A percentile compares a stretch with the other conserved stretches of the same genome.
These are phyloP conservation scores for Handroanthus guayacan DNA, from an alignment of 257 asterid genomes.

Conservation along the genomic window DNA sequence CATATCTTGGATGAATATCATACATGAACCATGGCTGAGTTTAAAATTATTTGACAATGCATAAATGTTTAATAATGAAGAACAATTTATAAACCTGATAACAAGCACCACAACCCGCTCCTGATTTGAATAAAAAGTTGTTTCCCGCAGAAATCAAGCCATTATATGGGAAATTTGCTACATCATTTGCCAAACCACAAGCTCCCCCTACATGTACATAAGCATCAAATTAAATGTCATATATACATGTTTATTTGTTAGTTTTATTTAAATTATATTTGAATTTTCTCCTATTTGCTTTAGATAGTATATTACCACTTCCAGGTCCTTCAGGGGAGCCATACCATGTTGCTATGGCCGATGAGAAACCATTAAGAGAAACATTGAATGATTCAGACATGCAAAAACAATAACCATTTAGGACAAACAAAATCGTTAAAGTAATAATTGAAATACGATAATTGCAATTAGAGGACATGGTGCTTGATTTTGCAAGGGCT, in stretches of 20 bases:
- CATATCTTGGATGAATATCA: too few species aligned
- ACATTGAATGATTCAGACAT: background rate
- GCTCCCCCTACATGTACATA: conserved; percentile 45
- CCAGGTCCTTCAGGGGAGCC: conserved; percentile 19
- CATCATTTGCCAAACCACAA: conserved; percentile 46
- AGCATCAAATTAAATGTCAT: conserved; percentile 12
- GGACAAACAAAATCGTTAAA: background rate
- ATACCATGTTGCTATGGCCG: conserved; percentile 28
- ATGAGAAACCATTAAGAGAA: background rate
- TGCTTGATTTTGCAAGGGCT: background rate
- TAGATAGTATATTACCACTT: conserved; percentile 18
- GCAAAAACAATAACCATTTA: background rate
- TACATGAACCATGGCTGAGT: too few species aligned
- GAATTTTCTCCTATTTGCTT: background rate
- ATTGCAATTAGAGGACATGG: background rate
- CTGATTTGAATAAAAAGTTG: conserved; percentile 21
- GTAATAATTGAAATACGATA: background rate
- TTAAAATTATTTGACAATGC: too few species aligned
- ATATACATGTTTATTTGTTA: background rate
- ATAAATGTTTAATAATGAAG: background rate
- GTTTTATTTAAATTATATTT: background rate
- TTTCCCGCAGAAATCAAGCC: conserved; percentile 48
- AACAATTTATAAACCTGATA: conserved; percentile 35
- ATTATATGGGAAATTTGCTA: conserved; percentile 31
- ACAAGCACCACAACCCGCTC: conserved; percentile 53